Conservation (phyloP, 2,329 filamentous ascomycete species). For the Colletotrichum cuscutae region DNA sequence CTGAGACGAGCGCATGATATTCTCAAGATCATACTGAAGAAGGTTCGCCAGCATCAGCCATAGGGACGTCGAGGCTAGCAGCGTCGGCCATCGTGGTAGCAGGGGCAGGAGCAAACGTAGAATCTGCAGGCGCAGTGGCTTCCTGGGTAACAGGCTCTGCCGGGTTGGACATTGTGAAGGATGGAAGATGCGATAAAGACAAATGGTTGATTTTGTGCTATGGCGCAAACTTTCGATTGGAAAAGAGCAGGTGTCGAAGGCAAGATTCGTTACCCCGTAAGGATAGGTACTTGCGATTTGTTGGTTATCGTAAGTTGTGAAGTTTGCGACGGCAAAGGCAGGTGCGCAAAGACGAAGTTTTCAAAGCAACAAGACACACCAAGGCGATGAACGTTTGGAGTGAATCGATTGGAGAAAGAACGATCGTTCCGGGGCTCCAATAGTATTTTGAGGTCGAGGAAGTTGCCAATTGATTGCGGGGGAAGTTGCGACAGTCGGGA, state of each 20-base stretch:
- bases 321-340: neutral
- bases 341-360: neutral
- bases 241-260: neutral
- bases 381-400: neutral
- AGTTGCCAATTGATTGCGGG: neutral
- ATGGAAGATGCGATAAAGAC: neutral
- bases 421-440: neutral
- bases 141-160: slow-evolving; percentile 18
- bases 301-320: slow-evolving; percentile 10
- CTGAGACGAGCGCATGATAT: too few relatives aligned
- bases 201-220: neutral
- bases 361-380: neutral
- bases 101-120: slow-evolving; percentile 17
- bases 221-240: neutral
- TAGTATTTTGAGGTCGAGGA: neutral
- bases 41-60: slow-evolving; percentile 56
- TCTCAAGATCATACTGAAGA: slow-evolving; percentile 47
- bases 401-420: neutral
- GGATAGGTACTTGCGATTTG: neutral
- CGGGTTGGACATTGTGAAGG: slow-evolving; percentile 28
- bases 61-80: slow-evolving; percentile 47
- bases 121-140: slow-evolving; percentile 34
- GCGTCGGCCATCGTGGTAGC: slow-evolving; percentile 12
- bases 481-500: neutral
- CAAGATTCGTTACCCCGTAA: neutral